Conservation (phyloP, 257 asterid genomes). For the Fraxinus excelsior region DNA sequence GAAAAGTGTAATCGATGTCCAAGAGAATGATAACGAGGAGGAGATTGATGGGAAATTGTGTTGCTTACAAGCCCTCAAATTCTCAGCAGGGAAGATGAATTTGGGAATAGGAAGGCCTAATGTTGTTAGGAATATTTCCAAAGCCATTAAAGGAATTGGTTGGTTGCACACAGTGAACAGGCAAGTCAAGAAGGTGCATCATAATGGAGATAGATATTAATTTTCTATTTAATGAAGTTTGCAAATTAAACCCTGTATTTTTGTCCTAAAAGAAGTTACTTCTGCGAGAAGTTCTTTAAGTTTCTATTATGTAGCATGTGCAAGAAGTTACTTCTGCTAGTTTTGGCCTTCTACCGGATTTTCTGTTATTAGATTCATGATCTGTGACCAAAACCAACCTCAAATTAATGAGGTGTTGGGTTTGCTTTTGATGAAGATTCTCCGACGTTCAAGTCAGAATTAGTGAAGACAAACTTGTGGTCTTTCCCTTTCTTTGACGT, state of each 20-base stretch:
- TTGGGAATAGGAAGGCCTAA: slow-evolving; percentile 75
- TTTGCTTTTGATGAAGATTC: background rate
- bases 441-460: background rate
- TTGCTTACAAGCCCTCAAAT: slow-evolving; percentile 72
- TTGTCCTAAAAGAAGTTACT: background rate
- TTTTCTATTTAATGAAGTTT: background rate
- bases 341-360: too few species aligned
- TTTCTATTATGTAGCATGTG: background rate
- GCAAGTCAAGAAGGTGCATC: slow-evolving; percentile 78
- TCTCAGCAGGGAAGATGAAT: slow-evolving; percentile 84
- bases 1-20: slow-evolving; percentile 11
- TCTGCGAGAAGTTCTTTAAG: background rate
- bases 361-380: too few species aligned
- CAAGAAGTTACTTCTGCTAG: background rate
- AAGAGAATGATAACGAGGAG: slow-evolving; percentile 21
- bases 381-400: too few species aligned
- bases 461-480: background rate
- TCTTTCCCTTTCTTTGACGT: too few species aligned
- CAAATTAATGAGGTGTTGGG: too few species aligned
- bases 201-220: slow-evolving; percentile 49
- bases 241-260: background rate
- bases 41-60: slow-evolving; percentile 49
- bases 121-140: slow-evolving; percentile 62
- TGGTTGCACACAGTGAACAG: slow-evolving; percentile 65
- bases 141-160: slow-evolving; percentile 83